These are phyloP conservation scores for Aureobasidium musti DNA, from an alignment of 2,329 filamentous ascomycete genomes.

Conservation along the genomic window DNA sequence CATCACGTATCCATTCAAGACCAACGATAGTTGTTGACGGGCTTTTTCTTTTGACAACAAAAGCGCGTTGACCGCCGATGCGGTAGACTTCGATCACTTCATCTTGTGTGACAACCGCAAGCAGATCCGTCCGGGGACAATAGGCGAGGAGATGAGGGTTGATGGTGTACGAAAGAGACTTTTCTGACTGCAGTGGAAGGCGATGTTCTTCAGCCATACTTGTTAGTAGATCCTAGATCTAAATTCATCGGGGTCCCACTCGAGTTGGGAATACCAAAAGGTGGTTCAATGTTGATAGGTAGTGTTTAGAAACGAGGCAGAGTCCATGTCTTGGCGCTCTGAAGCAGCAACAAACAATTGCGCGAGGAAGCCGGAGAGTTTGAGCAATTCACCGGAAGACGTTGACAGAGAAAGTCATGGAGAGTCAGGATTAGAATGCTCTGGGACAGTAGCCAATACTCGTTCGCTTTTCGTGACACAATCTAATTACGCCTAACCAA, in stretches of 20 bases:
- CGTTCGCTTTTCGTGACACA: slow-evolving; percentile 26
- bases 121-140: slow-evolving; percentile 82
- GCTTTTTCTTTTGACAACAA: slow-evolving; percentile 52
- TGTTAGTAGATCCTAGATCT: neutral
- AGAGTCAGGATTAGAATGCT: neutral
- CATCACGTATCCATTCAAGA: slow-evolving; percentile 52
- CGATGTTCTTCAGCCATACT: slow-evolving; percentile 2
- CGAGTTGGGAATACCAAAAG: too few relatives aligned
- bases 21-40: slow-evolving; percentile 42
- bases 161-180: slow-evolving; percentile 58
- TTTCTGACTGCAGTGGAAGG: slow-evolving; percentile 51
- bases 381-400: neutral
- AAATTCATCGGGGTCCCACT: neutral
- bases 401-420: neutral
- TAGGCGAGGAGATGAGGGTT: slow-evolving; percentile 65
- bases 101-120: slow-evolving; percentile 69
- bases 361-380: too few relatives aligned
- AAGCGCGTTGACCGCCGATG: slow-evolving; percentile 71
- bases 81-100: slow-evolving; percentile 75
- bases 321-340: slow-evolving; percentile 12
- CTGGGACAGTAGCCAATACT: slow-evolving; percentile 12
- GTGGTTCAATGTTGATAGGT: slow-evolving; percentile 7
- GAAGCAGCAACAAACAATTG: neutral
- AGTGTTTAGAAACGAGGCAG: neutral
- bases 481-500: slow-evolving; percentile 19